Percentiles rank a stretch among this genome's conserved stretches.
Conservation (phyloP, 139 green algal species). For the Pseudopediastrum boryanum region DNA sequence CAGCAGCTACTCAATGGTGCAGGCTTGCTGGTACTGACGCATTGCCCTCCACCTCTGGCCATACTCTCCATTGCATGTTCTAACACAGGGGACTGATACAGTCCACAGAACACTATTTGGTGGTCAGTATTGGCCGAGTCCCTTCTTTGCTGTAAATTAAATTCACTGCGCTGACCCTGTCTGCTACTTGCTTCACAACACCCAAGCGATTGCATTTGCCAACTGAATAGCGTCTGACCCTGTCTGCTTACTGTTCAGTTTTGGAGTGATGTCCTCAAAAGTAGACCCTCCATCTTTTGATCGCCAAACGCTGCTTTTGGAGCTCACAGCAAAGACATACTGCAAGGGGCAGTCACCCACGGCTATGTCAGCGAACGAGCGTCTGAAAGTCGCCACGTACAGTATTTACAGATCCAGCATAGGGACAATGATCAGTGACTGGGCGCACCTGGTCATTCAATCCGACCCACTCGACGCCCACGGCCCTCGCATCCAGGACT, state of each 20-base stretch:
- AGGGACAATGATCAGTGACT: not conserved
- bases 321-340: conserved; percentile 55
- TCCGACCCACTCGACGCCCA: conserved; percentile 35
- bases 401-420: not conserved
- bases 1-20: too few species aligned
- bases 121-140: too few species aligned
- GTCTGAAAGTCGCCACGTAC: not conserved
- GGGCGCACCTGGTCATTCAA: conserved; percentile 30
- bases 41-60: too few species aligned
- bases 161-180: conserved; percentile 5
- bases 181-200: not conserved
- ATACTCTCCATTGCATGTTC: too few species aligned
- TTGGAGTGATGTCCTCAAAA: conserved; percentile 77
- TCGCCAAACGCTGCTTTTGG: conserved; percentile 44
- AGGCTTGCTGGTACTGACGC: too few species aligned
- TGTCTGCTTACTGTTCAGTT: conserved; percentile 52
- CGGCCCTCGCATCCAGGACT: conserved; percentile 14
- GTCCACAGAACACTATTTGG: too few species aligned
- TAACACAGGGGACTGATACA: too few species aligned
- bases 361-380: not conserved
- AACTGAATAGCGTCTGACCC: not conserved
- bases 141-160: too few species aligned
- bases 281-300: conserved; percentile 48
- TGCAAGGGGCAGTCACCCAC: conserved; percentile 6
- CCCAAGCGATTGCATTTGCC: conserved; percentile 1